These are phyloP conservation scores for Cytospora chrysosperma DNA, from an alignment of 2,329 filamentous ascomycete genomes.

Conservation along the genomic window DNA sequence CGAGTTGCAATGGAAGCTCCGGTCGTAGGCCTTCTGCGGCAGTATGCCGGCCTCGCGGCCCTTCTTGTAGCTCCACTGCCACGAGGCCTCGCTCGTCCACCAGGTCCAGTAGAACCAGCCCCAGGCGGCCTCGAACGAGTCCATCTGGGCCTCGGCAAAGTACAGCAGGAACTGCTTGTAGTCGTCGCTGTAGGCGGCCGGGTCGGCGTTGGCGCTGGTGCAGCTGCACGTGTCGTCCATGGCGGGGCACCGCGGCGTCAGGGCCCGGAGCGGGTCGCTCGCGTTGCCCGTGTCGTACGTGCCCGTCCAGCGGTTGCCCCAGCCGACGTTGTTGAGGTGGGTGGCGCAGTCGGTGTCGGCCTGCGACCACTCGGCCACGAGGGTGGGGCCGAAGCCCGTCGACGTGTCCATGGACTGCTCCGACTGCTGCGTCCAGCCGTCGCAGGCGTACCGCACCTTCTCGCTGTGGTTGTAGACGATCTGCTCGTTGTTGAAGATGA, in stretches of 20 bases:
- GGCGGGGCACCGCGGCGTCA: slow-evolving; percentile 73
- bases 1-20: slow-evolving; percentile 65
- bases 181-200: slow-evolving; percentile 61
- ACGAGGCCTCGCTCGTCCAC: slow-evolving; percentile 44
- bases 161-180: slow-evolving; percentile 87
- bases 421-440: slow-evolving; percentile 81
- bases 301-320: slow-evolving; percentile 89
- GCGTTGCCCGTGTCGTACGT: slow-evolving; percentile 70
- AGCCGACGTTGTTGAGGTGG: slow-evolving; percentile 85
- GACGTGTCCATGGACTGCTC: slow-evolving; percentile 66
- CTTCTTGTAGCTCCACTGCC: slow-evolving; percentile 90
- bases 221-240: slow-evolving; percentile 69
- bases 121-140: slow-evolving; percentile 87
- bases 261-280: slow-evolving; percentile 51
- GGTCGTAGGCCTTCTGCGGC: slow-evolving; percentile 70
- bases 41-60: slow-evolving; percentile 77
- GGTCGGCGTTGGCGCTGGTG: slow-evolving; percentile 70
- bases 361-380: slow-evolving; percentile 97
- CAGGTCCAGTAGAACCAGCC: slow-evolving; percentile 99
- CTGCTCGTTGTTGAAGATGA: slow-evolving; percentile 92
- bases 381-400: slow-evolving; percentile 86
- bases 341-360: slow-evolving; percentile 92
- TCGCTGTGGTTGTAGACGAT: slow-evolving; percentile 77
- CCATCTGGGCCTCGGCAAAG: slow-evolving; percentile 96
- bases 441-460: slow-evolving; percentile 85